Evolutionary conservation across 192 early-diverging fungal genomes (phyloP).

Genomic region (Coemansia sp.): DNA sequence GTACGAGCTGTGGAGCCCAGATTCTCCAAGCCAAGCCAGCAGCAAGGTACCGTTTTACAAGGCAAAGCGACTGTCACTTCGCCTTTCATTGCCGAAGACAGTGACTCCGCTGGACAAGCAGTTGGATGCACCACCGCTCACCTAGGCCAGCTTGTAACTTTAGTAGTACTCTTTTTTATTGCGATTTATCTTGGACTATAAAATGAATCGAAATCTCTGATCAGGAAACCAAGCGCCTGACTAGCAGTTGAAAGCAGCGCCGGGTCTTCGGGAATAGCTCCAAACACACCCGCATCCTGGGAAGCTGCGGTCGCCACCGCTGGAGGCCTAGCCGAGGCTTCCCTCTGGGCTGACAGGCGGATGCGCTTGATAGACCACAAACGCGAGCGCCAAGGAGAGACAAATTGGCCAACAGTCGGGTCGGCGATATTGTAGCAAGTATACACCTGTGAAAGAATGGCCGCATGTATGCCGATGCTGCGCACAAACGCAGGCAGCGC

Average conservation of each 20-base stretch:
- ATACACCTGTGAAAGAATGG: conserved; percentile 88
- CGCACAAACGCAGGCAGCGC: conserved; percentile 80
- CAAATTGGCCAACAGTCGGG: conserved; percentile 60
- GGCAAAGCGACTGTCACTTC: conserved; percentile 27
- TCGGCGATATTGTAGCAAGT: conserved; percentile 62
- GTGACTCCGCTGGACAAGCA: background rate
- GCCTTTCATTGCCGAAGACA: background rate
- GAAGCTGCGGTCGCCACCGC: background rate
- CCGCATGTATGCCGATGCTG: conserved; percentile 81
- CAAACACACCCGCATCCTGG: conserved; percentile 21
- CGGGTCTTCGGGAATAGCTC: conserved; percentile 30
- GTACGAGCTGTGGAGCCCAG: conserved; percentile 30
- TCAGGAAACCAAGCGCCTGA: conserved; percentile 44
- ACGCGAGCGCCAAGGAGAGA: conserved; percentile 89
- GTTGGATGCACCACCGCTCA: background rate
- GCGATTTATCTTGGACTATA: background rate
- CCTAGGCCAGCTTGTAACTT: background rate
- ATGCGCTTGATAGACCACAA: conserved; percentile 88
- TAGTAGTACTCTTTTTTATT: background rate
- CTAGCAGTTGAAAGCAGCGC: conserved; percentile 24
- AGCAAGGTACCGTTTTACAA: conserved; percentile 27
- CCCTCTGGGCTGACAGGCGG: conserved; percentile 22
- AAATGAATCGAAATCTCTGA: conserved; percentile 31
- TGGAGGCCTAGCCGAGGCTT: conserved; percentile 2
- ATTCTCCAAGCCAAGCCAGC: conserved; percentile 9